Evolutionary conservation across 441 rosid genomes (phyloP), one percentile per base, ranked within the genome.

Genomic region (Jatropha multifida): DNA sequence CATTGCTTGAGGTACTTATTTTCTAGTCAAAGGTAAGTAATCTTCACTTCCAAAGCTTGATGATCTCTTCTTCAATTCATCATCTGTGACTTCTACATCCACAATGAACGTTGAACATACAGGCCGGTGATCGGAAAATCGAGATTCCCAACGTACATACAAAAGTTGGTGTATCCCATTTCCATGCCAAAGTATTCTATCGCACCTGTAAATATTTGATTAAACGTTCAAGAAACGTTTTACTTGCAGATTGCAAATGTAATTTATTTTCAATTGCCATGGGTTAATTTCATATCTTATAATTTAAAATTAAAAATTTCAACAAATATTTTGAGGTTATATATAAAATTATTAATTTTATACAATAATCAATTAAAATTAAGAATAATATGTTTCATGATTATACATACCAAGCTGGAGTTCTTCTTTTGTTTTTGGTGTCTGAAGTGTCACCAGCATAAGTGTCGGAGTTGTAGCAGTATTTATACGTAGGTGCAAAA

Each of bases 401-500:
- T 62, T 61, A 17, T 13, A n/a, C 42, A 41, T 85, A 96, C 99
- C 99, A 96, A 69, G 99, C 98, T n/a, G 99, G 99, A 5, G 97
- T 96, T 71, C 99, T 88, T 64, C 98, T 90, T 83, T 94, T 96
- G 83, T 85, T 96, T 91, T 87, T 94, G 27, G 96, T 81, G 71
- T 94, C 88, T 6, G 78, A 85, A 11, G 87, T 86, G 84, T 96
- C 98, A 41, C 99, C 99, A 2, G 94, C 89, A 51, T 94, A 96
- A 37, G 81, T 82, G 79, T 96, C 97, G n/a, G 99, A 96, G 80
- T 92, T 92, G 59, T 83, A 89, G 3, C 94, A 82, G 81, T 92
- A 94, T 66, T 96, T 94, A 83, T 96, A 96, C 0, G 99, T 96
- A 2, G 98, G 99, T 26, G 97, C 94, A 71, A 96, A 96, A 67